Base-by-base conservation (phyloP, 2,329 filamentous ascomycete species). In the Trichoderma atrobrunneum region DNA sequence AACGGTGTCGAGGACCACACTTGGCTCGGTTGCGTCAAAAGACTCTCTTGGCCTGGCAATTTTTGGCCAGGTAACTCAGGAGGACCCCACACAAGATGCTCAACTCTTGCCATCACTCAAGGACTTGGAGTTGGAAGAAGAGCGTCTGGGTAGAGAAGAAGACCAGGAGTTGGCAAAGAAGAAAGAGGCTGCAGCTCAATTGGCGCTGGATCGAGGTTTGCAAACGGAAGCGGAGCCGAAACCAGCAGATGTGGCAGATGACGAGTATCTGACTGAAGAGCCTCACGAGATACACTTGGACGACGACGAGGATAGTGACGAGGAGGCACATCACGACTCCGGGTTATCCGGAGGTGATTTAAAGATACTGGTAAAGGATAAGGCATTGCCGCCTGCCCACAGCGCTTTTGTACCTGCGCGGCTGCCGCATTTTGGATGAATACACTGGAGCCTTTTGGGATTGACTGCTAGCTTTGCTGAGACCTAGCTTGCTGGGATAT, bases 1-100 rank as follows among this genome's bases (percentile, higher is more conserved):
- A 71, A 89, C 87, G 11, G 82, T 87, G 0, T 90, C 89, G n/a
- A 83, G 87, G 71, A 88, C 86, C n/a, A 89, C 87, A 2, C 79
- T 89, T n/a, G 82, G 82, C 8, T 88, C 87, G 4, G 78, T 74
- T 14, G 76, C 79, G 32, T 82, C 84, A 24, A 74, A 72, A 63
- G 80, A 82, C 1, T 81, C 81, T 5, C 76, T 77, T 3, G 74
- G 74, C 0, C 39, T 76, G 21, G 75, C 74, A 1, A 79, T 78
- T 30, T 79, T 77, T 18, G 76, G 76, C 43, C 72, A 77, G 5
- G 77, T 74, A 7, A 79, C 80, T 0, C 71, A 80, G n/a, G 78
- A 79, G n/a, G 78, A 79, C 5, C 75, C 76, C 11, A 82, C 81
- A 12, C 80, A 82, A 28, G 80, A 80, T n/a, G 76, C 81, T n/a